Evolutionary conservation across 202 grass and related monocot genomes (phyloP), one percentile per base, ranked within the genome.

Genomic region (Eragrostis tef): DNA sequence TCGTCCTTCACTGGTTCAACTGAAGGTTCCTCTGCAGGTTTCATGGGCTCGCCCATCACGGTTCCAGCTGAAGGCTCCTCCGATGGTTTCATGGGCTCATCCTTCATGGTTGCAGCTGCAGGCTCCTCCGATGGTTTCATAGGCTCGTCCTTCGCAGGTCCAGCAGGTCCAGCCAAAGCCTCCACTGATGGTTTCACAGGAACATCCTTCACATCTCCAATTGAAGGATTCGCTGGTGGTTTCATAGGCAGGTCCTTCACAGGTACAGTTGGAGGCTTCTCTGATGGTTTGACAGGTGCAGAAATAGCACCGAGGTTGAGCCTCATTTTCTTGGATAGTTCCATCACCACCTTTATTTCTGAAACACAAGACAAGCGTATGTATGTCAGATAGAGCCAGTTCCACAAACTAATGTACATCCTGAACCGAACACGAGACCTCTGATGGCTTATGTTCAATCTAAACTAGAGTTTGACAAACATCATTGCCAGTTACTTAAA

Each of bases 341-440:
- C 90, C 81, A 90, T 73, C 41, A 92, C 69, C 31, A 49, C 79
- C 71, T 88, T 89, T 71, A 99, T 90, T 69, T 95, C 96, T 95
- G 75, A 42, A 79, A 85, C 39, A 86, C 21, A 75, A 72, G 34
- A 50, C 1, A 75, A 59, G 7, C 48, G 67, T 39, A 84, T 42
- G 22, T 46, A 36, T 69, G 69, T 79, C 67, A 80, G 69, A 83
- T 73, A 42, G 26, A 83, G 10, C 31, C 48, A 78, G 54, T 7
- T 47, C 59, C 63, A 77, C 17, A 79, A 3, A 39, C 10, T 1
- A 41, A 54, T 49, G 34, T 34, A 57, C 65, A 45, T 75, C 20
- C 2, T 64, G 9, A 57, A 83, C 49, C 42, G 11, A 78, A 75
- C 19, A 57, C 64, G 46, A 57, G 10, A 47, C 45, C 9, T 77